phyloP scores from a whole-genome alignment of 345 rosid genomes.

The Ailanthus altissimus region DNA sequence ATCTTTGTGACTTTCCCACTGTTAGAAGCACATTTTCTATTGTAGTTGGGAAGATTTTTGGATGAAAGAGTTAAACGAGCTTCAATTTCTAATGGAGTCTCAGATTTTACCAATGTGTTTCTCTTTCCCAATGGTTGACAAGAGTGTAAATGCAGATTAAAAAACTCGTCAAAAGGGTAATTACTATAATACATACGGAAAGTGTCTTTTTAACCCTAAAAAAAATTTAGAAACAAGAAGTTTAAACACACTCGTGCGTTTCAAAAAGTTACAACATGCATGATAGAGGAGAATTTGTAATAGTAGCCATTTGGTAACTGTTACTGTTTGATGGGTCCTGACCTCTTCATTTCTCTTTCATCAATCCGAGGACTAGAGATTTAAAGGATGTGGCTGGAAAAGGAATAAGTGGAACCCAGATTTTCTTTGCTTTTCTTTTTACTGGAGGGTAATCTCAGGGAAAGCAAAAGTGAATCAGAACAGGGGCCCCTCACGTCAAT shows the following conservation, averaged over 20 bases:
- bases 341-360: background rate
- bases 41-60: no score
- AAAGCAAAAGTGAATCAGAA: constrained; percentile 23
- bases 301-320: background rate
- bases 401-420: constrained; percentile 24
- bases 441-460: constrained; percentile 15
- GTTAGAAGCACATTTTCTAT: no score
- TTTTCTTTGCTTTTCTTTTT: constrained; percentile 21
- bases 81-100: no score
- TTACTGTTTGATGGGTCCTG: background rate
- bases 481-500: constrained; percentile 25
- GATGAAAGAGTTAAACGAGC: no score
- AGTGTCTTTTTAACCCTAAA: no score
- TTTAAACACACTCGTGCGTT: background rate
- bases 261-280: background rate
- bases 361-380: background rate
- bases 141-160: no score
- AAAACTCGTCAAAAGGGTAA: no score
- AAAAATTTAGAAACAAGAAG: no score
- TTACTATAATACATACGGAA: no score
- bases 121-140: no score
- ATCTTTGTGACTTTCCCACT: background rate
- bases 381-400: background rate
- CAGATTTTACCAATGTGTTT: no score
- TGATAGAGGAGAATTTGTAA: background rate